Base-by-base conservation (phyloP, 441 rosid species). In the Dalechampia spathulata region DNA sequence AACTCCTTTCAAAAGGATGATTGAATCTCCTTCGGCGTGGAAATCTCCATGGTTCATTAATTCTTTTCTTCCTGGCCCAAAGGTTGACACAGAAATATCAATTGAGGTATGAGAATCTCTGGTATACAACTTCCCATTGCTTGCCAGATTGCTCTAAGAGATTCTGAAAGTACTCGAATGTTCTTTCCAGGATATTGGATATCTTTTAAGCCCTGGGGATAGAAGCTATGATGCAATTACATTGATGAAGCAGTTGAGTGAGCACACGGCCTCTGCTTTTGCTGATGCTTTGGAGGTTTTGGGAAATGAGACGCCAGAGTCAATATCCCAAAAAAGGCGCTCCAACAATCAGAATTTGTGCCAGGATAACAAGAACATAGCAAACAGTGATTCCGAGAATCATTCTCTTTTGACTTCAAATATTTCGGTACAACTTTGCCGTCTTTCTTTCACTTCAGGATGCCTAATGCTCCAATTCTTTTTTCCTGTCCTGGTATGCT, bases 11-110 rank as follows among this genome's bases (percentile, higher is more conserved):
- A n/a, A n/a, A n/a, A n/a, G n/a, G n/a, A n/a, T n/a, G n/a, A n/a
- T n/a, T n/a, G n/a, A n/a, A 69, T 94, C 99, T 42, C 99, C 98
- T 55, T 90, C 96, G 26, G 99, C 94, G 38, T 94, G 98, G 99
- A 94, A 87, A 65, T 94, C 99, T 16, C 99, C 99, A 39, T 84
- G 95, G 91, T 94, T 86, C 63, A 52, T 90, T 9, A 87, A 90
- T 75, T 77, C 96, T 42, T 79, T 94, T 61, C 59, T 87, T 36
- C 87, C 90, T 10, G 95, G 97, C 47, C 86, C 96, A 58, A 79
- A 89, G 67, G 63, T 86, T 67, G 82, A 83, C 64, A 89, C 97
- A 49, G 96, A 92, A 0, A 76, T 92, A 71, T 81, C 97, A 19
- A 77, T 90, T 26, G 99, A 93, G 95, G 99, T 90, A 80, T 20